Evolutionary conservation across 163 green algal genomes (phyloP).

Genomic region (Scenedesmus sp.): DNA sequence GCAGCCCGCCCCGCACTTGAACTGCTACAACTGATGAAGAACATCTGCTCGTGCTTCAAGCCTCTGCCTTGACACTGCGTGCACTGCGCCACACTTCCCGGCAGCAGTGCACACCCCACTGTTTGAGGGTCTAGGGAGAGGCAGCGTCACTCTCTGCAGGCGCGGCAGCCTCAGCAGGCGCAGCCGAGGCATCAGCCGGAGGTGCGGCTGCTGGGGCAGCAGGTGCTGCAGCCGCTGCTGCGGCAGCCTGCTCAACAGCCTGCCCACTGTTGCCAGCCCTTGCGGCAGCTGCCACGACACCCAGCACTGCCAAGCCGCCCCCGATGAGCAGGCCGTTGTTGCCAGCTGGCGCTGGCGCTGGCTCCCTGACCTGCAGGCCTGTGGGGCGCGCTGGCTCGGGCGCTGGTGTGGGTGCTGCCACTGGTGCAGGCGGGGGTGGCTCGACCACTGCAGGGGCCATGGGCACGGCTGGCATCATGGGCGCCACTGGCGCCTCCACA

Average conservation of each 20-base stretch:
- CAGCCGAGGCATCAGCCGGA: neutral
- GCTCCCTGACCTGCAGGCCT: neutral
- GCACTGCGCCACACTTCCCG: neutral
- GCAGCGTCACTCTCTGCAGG: neutral
- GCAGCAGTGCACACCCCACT: neutral
- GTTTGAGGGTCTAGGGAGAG: neutral
- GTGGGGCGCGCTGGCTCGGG: neutral
- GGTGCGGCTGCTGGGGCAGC: neutral
- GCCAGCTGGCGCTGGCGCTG: neutral
- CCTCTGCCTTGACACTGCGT: too few species aligned
- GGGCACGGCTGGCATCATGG: neutral
- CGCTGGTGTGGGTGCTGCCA: neutral
- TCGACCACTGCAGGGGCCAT: conserved; percentile 37
- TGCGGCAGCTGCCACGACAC: conserved; percentile 22
- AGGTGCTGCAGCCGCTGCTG: conserved; percentile 5
- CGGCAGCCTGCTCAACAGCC: neutral
- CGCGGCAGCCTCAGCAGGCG: conserved; percentile 5
- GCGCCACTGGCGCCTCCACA: conserved; percentile 3
- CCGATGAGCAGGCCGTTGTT: conserved; percentile 44
- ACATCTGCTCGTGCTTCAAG: too few species aligned
- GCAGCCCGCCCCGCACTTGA: too few species aligned
- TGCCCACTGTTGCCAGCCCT: conserved; percentile 6
- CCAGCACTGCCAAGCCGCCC: conserved; percentile 33
- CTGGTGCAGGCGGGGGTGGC: conserved; percentile 14
- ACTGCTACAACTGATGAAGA: too few species aligned